phyloP scores from a whole-genome alignment of 441 rosid species.

The Populus hybrid region DNA sequence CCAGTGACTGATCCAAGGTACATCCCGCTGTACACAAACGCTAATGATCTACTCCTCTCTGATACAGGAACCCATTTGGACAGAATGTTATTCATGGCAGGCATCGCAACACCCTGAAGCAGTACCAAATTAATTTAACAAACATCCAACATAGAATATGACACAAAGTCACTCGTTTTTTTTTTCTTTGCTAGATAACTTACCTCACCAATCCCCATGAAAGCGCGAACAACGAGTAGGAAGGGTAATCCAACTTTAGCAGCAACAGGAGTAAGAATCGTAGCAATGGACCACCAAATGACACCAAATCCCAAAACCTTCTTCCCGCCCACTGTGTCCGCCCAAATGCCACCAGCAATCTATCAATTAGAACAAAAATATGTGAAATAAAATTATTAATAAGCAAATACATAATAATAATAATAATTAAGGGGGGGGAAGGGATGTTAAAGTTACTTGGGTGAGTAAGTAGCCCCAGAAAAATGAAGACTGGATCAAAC shows the following conservation, averaged over 20 bases:
- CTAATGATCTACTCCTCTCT: conserved; percentile 90
- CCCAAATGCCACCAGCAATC: conserved; percentile 97
- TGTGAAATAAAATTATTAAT: conserved; percentile 10
- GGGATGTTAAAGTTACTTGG: conserved; percentile 40
- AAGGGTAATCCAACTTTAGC: conserved; percentile 82
- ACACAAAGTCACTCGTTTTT: background rate
- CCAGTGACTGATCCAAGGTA: conserved; percentile 93
- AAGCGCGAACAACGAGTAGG: conserved; percentile 75
- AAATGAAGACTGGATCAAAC: conserved; percentile 88
- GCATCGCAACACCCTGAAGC: conserved; percentile 93
- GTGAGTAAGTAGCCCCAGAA: conserved; percentile 98
- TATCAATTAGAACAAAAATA: conserved; percentile 31
- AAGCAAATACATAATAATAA: background rate
- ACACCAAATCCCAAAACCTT: conserved; percentile 81
- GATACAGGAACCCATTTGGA: conserved; percentile 94
- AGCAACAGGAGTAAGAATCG: conserved; percentile 76
- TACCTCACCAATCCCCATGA: conserved; percentile 97
- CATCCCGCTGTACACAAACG: conserved; percentile 92
- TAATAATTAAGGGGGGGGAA: no score
- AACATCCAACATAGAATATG: background rate
- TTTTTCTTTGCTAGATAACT: conserved; percentile 4
- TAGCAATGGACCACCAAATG: conserved; percentile 91
- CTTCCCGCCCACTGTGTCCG: conserved; percentile 89
- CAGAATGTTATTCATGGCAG: conserved; percentile 92
- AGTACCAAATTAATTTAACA: conserved; percentile 8